Conservation (phyloP, 1,284 basidiomycete genomes). For the Ustilago crameri region DNA sequence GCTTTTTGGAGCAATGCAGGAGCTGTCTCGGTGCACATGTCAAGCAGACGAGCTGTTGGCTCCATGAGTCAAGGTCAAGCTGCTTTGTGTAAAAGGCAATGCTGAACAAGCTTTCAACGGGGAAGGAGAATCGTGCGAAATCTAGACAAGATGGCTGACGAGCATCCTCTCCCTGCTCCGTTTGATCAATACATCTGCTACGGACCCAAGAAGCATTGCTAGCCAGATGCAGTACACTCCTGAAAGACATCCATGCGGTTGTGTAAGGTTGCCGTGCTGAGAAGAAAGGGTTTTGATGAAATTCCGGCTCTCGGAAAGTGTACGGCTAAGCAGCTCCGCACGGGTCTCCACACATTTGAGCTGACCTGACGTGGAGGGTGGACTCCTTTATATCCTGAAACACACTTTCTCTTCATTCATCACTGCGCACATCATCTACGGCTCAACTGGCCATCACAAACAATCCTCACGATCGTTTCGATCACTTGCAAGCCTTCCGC, state of each 20-base stretch:
- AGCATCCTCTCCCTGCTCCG: too few relatives aligned
- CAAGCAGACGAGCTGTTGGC: constrained; percentile 12
- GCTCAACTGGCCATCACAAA: background rate
- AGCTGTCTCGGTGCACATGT: constrained; percentile 23
- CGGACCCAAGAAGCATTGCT: too few relatives aligned
- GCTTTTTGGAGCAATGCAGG: background rate
- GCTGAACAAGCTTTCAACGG: constrained; percentile 16
- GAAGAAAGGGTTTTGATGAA: background rate
- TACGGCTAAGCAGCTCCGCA: constrained; percentile 3
- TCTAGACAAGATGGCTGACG: too few relatives aligned
- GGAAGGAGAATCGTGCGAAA: background rate
- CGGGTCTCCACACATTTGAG: constrained; percentile 13
- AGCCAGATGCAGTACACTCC: too few relatives aligned
- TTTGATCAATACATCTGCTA: too few relatives aligned
- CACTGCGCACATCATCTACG: background rate
- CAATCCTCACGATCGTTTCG: too few relatives aligned
- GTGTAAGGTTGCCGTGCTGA: too few relatives aligned
- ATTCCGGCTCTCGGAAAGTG: constrained; percentile 15
- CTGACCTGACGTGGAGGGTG: constrained; percentile 13
- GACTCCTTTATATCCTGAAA: background rate
- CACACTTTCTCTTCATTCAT: background rate
- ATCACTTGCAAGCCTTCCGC: too few relatives aligned
- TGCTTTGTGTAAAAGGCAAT: constrained; percentile 52
- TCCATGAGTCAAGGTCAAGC: background rate
- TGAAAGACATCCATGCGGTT: background rate